A percentile compares a stretch with the other conserved stretches of the same genome.
phyloP scores from a whole-genome alignment of 306 rosid genomes.

The Ammopiptanthus mongolicus region DNA sequence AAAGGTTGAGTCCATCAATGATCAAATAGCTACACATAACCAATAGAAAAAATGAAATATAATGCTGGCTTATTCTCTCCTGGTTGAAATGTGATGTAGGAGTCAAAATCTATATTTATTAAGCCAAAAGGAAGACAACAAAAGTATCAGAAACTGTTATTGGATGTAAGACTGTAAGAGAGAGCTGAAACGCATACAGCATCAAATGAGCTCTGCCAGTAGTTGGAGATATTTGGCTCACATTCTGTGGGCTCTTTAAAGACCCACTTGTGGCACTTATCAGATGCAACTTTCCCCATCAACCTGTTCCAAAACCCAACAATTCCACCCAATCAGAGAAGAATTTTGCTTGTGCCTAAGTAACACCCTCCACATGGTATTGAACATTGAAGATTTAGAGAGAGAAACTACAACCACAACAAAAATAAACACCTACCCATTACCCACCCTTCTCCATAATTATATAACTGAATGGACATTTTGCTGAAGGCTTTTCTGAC shows the following conservation, averaged over 20 bases:
- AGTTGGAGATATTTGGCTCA: constrained; percentile 94
- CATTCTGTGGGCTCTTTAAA: constrained; percentile 97
- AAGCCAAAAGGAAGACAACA: background rate
- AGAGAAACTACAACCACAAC: constrained; percentile 16
- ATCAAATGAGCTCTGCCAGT: constrained; percentile 99
- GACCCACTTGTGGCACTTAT: constrained; percentile 99
- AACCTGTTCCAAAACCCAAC: constrained; percentile 46
- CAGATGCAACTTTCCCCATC: constrained; percentile 99
- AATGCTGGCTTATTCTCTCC: background rate
- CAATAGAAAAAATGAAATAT: background rate
- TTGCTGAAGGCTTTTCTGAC: constrained; percentile 97
- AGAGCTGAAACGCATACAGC: constrained; percentile 54
- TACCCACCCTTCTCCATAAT: constrained; percentile 99
- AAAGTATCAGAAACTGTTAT: background rate
- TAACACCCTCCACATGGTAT: constrained; percentile 17
- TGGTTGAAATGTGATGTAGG: background rate
- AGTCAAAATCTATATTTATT: constrained; percentile 3
- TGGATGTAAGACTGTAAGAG: background rate
- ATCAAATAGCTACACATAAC: constrained; percentile 19
- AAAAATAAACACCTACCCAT: constrained; percentile 78
- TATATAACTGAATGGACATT: constrained; percentile 98
- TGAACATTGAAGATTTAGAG: constrained; percentile 6
- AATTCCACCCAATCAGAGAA: constrained; percentile 28
- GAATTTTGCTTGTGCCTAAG: background rate
- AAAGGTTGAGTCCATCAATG: constrained; percentile 33